Evolutionary conservation across 2,329 filamentous ascomycete genomes (phyloP).

Genomic region (Verticillium klebahnii): DNA sequence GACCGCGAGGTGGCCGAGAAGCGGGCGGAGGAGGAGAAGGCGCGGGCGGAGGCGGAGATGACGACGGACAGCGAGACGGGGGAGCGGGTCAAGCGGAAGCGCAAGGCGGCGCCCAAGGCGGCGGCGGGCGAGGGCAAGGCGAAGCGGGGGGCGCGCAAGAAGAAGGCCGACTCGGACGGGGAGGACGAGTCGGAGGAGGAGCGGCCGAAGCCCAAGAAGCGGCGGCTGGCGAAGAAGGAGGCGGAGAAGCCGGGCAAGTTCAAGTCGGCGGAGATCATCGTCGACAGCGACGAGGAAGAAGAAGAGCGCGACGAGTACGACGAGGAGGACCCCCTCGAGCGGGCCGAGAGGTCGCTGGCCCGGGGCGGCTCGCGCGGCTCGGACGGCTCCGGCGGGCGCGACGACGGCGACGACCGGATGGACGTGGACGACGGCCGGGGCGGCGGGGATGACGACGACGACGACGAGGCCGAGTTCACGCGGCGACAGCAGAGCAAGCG

Average conservation of each 20-base stretch:
- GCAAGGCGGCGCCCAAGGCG: constrained; percentile 41
- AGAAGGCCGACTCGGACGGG: constrained; percentile 49
- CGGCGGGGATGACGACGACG: constrained; percentile 34
- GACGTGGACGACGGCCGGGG: constrained; percentile 41
- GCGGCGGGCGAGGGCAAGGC: constrained; percentile 35
- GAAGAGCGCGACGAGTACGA: constrained; percentile 29
- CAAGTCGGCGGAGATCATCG: constrained; percentile 81
- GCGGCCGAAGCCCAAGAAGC: constrained; percentile 57
- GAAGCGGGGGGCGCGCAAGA: constrained; percentile 46
- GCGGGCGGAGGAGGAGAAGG: constrained; percentile 65
- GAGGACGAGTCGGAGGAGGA: constrained; percentile 42
- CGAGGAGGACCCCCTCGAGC: constrained; percentile 38
- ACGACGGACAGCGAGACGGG: constrained; percentile 80
- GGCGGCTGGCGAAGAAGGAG: constrained; percentile 47
- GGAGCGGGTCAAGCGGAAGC: constrained; percentile 75
- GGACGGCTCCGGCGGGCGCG: constrained; percentile 23
- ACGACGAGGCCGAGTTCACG: constrained; percentile 48
- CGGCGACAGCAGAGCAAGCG: constrained; percentile 40
- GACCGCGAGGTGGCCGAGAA: constrained; percentile 69
- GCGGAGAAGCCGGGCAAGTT: constrained; percentile 55
- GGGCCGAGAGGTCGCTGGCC: constrained; percentile 37
- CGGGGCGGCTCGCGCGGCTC: constrained; percentile 22
- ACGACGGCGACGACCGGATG: constrained; percentile 37
- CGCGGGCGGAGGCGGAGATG: constrained; percentile 68
- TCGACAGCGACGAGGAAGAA: constrained; percentile 58